phyloP scores from a whole-genome alignment of 1,284 basidiomycete species.

The Volvariella surrecta region DNA sequence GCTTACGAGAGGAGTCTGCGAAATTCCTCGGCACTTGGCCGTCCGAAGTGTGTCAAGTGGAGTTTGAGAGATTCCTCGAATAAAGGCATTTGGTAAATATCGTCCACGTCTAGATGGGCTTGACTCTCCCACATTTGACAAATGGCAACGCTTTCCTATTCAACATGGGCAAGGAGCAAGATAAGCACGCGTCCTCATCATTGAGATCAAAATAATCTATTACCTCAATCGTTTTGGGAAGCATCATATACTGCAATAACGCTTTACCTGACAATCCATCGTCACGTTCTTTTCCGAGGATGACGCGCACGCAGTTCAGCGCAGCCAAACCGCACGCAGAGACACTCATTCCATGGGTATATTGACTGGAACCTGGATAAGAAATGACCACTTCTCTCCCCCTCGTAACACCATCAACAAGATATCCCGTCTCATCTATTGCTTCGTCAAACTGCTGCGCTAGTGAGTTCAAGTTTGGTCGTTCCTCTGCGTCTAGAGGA shows the following conservation, averaged over 20 bases:
- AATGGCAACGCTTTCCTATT: conserved; percentile 44
- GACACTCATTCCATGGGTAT: conserved; percentile 18
- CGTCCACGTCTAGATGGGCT: conserved; percentile 50
- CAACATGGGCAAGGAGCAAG: conserved; percentile 2
- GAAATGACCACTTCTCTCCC: conserved; percentile 23
- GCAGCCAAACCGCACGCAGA: conserved; percentile 57
- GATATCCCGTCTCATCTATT: too few relatives aligned
- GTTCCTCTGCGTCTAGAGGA: too few relatives aligned
- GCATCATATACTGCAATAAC: conserved; percentile 28
- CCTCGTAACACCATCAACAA: too few relatives aligned
- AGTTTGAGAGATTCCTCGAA: conserved; percentile 32
- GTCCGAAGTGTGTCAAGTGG: conserved; percentile 28
- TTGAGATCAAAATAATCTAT: conserved; percentile 9
- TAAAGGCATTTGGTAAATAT: conserved; percentile 31
- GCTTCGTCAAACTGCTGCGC: too few relatives aligned
- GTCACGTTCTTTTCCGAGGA: conserved; percentile 26
- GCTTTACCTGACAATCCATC: conserved; percentile 20
- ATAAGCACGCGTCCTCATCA: too few relatives aligned
- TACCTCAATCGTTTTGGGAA: conserved; percentile 32
- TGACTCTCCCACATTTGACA: conserved; percentile 43
- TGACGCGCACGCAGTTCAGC: conserved; percentile 48
- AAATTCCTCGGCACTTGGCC: conserved; percentile 31
- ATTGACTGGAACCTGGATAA: conserved; percentile 40
- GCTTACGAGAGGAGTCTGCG: conserved; percentile 36
- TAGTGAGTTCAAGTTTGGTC: too few relatives aligned